A percentile compares a stretch with the other conserved stretches of the same genome.
Evolutionary conservation across 2,329 filamentous ascomycete species (phyloP).

Genomic region (Calonectria multiphialidica): DNA sequence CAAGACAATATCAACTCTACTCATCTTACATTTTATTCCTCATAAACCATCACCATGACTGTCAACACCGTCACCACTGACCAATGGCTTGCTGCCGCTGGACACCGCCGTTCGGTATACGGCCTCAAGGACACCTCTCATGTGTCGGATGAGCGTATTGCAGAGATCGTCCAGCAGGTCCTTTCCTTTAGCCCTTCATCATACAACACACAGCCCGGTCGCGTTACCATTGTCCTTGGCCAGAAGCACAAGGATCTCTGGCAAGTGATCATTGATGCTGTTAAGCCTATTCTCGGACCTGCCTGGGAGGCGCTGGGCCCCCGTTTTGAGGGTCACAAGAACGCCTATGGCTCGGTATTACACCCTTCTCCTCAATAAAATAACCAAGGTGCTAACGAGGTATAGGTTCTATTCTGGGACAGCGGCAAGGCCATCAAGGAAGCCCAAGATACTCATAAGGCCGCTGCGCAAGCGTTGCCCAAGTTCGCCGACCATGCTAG

Average conservation of each 20-base stretch:
- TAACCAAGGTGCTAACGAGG: too few relatives aligned
- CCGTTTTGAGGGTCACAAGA: constrained; percentile 33
- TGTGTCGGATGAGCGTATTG: constrained; percentile 45
- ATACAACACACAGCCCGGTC: constrained; percentile 41
- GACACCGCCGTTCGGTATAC: constrained; percentile 46
- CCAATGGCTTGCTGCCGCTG: constrained; percentile 44
- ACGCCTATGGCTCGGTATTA: constrained; percentile 40
- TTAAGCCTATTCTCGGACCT: constrained; percentile 32
- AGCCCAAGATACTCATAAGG: constrained; percentile 29
- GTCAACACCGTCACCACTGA: constrained; percentile 22
- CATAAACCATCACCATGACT: not conserved
- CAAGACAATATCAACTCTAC: too few relatives aligned
- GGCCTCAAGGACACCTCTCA: constrained; percentile 41
- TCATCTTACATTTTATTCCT: too few relatives aligned
- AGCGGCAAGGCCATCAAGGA: constrained; percentile 31
- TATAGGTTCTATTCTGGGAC: constrained; percentile 42
- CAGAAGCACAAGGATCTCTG: constrained; percentile 40
- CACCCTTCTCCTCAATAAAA: too few relatives aligned
- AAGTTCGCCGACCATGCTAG: constrained; percentile 34
- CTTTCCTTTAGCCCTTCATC: constrained; percentile 38
- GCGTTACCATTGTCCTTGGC: constrained; percentile 35
- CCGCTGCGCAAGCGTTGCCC: constrained; percentile 32
- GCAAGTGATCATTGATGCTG: constrained; percentile 30
- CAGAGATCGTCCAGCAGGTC: constrained; percentile 42
- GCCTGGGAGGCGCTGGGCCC: constrained; percentile 34